Percentiles rank a stretch among this genome's conserved stretches.
phyloP scores from a whole-genome alignment of 169 alveolate genomes.

The Plasmodium cynomolgi region DNA sequence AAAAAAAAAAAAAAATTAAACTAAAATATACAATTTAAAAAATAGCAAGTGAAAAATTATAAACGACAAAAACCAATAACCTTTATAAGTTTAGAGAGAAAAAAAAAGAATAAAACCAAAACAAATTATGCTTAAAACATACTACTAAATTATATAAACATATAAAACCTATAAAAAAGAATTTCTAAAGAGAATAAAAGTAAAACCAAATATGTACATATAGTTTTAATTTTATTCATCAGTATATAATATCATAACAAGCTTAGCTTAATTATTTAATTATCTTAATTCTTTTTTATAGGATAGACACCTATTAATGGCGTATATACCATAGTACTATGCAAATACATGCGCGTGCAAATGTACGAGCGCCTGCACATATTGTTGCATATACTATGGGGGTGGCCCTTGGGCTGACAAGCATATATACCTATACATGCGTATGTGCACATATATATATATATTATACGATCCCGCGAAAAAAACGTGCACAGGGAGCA shows the following conservation, averaged over 20 bases:
- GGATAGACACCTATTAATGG: neutral
- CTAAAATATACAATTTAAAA: neutral
- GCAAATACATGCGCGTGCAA: neutral
- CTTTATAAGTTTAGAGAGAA: neutral
- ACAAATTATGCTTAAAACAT: neutral
- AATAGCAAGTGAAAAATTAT: neutral
- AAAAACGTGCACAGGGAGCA: neutral
- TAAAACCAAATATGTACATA: neutral
- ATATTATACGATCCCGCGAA: neutral
- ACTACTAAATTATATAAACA: neutral
- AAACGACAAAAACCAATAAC: neutral
- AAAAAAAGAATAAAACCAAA: neutral
- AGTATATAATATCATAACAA: neutral
- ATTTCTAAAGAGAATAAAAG: neutral
- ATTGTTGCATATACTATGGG: neutral
- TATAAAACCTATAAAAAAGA: neutral
- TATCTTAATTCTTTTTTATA: neutral
- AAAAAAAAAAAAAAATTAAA: neutral
- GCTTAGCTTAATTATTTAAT: conserved; percentile 1
- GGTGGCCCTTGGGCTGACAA: neutral
- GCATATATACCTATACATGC: neutral
- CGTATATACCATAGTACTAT: neutral
- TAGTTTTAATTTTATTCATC: neutral
- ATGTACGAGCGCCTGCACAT: neutral
- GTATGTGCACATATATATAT: neutral